These are phyloP conservation scores for Trypanosoma boissoni DNA, from an alignment of 208 protist species.

Conservation along the genomic window DNA sequence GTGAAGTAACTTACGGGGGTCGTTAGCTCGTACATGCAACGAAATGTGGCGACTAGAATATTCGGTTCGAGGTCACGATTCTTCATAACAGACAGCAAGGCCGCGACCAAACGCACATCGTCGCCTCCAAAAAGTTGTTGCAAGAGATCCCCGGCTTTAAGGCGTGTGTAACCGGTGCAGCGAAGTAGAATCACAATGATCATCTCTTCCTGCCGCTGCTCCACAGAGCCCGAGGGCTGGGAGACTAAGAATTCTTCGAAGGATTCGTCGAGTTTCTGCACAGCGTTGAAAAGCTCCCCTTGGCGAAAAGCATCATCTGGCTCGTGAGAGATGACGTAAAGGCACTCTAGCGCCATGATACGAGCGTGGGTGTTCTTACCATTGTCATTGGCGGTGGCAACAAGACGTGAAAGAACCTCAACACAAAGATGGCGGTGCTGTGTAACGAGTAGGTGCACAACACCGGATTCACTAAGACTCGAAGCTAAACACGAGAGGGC, in stretches of 20 bases:
- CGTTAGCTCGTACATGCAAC: conserved; percentile 79
- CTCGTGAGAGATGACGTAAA: conserved; percentile 70
- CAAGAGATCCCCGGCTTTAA: conserved; percentile 66
- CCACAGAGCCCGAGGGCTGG: background rate
- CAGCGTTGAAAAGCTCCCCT: conserved; percentile 48
- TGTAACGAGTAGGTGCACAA: conserved; percentile 27
- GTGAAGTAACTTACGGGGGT: conserved; percentile 76
- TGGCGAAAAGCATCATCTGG: conserved; percentile 53
- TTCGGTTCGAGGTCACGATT: conserved; percentile 67
- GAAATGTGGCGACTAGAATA: conserved; percentile 65
- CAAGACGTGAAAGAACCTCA: conserved; percentile 35
- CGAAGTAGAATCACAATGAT: conserved; percentile 77
- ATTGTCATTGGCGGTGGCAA: conserved; percentile 61
- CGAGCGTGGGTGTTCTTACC: conserved; percentile 56
- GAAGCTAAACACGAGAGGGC: conserved; percentile 49
- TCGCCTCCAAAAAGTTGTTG: conserved; percentile 65
- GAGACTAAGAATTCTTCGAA: conserved; percentile 64
- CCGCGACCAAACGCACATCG: conserved; percentile 38
- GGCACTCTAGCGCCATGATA: conserved; percentile 59
- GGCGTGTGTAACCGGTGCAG: conserved; percentile 67
- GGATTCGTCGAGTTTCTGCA: conserved; percentile 67
- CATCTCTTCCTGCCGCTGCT: conserved; percentile 57
- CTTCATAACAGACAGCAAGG: conserved; percentile 47
- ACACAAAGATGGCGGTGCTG: conserved; percentile 23
- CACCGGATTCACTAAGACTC: conserved; percentile 39